Percentiles rank a stretch among this genome's conserved stretches.
Evolutionary conservation across 2,329 filamentous ascomycete genomes (phyloP).

Genomic region (Phialophora tarda): DNA sequence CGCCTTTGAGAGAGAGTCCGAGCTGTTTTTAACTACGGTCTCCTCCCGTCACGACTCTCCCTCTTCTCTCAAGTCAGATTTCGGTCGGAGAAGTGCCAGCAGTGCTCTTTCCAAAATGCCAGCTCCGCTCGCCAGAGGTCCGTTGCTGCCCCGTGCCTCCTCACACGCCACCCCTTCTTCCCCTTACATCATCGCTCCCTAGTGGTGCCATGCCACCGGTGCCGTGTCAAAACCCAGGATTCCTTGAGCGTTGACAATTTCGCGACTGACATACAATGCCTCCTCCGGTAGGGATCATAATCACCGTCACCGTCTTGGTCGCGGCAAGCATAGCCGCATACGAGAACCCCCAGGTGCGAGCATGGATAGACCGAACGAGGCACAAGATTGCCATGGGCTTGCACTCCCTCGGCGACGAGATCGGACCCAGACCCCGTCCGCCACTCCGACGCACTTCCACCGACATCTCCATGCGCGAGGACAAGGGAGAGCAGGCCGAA

Average conservation of each 20-base stretch:
- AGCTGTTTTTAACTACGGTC: slow-evolving; percentile 10
- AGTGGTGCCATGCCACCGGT: not conserved
- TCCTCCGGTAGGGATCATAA: slow-evolving; percentile 60
- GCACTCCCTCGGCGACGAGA: slow-evolving; percentile 65
- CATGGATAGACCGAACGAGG: slow-evolving; percentile 67
- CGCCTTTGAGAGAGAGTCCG: slow-evolving; percentile 16
- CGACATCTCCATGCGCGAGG: slow-evolving; percentile 57
- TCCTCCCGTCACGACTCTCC: not conserved
- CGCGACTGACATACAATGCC: slow-evolving; percentile 35
- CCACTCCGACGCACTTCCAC: slow-evolving; percentile 37
- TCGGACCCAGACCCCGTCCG: slow-evolving; percentile 54
- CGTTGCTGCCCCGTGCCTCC: slow-evolving; percentile 36
- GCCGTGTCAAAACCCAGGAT: not conserved
- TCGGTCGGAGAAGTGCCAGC: not conserved
- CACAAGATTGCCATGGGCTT: slow-evolving; percentile 66
- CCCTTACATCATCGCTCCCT: slow-evolving; percentile 37
- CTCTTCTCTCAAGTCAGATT: slow-evolving; percentile 3
- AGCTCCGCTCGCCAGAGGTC: slow-evolving; percentile 56
- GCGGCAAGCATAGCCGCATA: slow-evolving; percentile 68
- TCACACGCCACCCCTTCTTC: slow-evolving; percentile 4
- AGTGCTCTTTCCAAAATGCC: slow-evolving; percentile 47
- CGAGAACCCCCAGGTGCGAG: slow-evolving; percentile 66
- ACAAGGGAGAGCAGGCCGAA: slow-evolving; percentile 51
- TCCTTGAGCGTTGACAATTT: not conserved
- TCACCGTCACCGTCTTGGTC: slow-evolving; percentile 65